Evolutionary conservation across 208 protist genomes (phyloP).

Genomic region (Wallacemonas sp.): DNA sequence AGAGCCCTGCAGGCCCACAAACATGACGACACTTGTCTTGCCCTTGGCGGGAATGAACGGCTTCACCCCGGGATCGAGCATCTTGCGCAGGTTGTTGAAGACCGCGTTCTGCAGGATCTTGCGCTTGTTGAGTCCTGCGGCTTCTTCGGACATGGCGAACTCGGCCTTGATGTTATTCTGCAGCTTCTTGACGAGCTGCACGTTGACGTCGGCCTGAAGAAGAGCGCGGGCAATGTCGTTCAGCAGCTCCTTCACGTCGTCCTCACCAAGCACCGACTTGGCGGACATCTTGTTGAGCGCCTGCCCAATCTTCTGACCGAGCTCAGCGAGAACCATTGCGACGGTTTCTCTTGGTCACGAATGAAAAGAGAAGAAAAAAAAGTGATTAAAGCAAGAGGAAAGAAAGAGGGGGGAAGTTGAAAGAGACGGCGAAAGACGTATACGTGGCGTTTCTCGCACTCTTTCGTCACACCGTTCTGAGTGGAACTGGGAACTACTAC

Average conservation of each 20-base stretch:
- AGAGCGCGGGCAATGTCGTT: constrained; percentile 96
- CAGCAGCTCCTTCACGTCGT: constrained; percentile 94
- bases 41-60: constrained; percentile 96
- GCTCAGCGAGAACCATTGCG: constrained; percentile 93
- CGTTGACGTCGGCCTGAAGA: constrained; percentile 97
- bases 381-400: not conserved
- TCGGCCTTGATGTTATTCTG: constrained; percentile 92
- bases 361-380: constrained; percentile 32
- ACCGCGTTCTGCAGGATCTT: constrained; percentile 96
- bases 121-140: constrained; percentile 95
- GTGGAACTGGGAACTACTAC: no score
- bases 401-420: not conserved
- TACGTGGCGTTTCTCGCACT: no score
- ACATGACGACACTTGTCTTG: constrained; percentile 98
- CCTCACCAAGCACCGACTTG: constrained; percentile 93
- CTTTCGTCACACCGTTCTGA: no score
- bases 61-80: constrained; percentile 96
- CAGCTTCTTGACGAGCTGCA: constrained; percentile 93
- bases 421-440: not conserved
- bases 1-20: constrained; percentile 99
- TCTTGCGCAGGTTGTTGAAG: constrained; percentile 95
- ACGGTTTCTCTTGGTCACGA: constrained; percentile 8
- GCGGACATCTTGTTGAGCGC: constrained; percentile 93
- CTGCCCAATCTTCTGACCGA: constrained; percentile 92
- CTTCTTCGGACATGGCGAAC: constrained; percentile 93